Conservation (phyloP, 2,329 filamentous ascomycete species). For the Rasamsonia emersonii region DNA sequence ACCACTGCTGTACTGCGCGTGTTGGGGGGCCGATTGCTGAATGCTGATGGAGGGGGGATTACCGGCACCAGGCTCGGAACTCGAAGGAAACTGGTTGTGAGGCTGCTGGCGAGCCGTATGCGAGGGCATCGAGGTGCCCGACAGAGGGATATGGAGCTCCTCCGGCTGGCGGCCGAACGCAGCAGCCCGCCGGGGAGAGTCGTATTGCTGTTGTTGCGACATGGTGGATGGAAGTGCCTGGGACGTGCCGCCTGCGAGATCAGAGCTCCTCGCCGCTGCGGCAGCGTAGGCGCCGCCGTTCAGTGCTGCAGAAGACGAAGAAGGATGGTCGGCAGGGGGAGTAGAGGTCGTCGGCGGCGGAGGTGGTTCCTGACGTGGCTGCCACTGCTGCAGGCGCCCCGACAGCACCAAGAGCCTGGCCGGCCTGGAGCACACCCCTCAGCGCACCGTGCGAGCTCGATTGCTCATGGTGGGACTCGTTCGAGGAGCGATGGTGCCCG, state of each 20-base stretch:
- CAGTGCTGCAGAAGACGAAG: slow-evolving; percentile 23
- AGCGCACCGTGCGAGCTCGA: slow-evolving; percentile 20
- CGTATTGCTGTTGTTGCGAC: slow-evolving; percentile 40
- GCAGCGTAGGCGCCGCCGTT: slow-evolving; percentile 20
- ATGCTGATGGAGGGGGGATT: slow-evolving; percentile 50
- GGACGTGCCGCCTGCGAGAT: slow-evolving; percentile 1
- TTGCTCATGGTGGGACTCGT: slow-evolving; percentile 1
- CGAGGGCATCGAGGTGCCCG: slow-evolving; percentile 29
- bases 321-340: slow-evolving; percentile 14
- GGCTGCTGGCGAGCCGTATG: slow-evolving; percentile 33
- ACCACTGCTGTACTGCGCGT: slow-evolving; percentile 37
- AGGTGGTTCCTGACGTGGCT: too few relatives aligned
- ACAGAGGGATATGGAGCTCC: slow-evolving; percentile 46
- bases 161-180: slow-evolving; percentile 44
- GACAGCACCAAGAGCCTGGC: slow-evolving; percentile 40
- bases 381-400: slow-evolving; percentile 37
- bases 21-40: slow-evolving; percentile 47
- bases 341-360: slow-evolving; percentile 38
- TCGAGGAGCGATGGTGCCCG: slow-evolving; percentile 11
- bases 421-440: slow-evolving; percentile 37
- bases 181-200: slow-evolving; percentile 42
- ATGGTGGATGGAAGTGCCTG: slow-evolving; percentile 22
- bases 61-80: slow-evolving; percentile 40
- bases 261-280: slow-evolving; percentile 8
- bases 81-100: slow-evolving; percentile 41